Evolutionary conservation across 2,329 filamentous ascomycete species (phyloP).

Genomic region (Tolypocladium amazonense): DNA sequence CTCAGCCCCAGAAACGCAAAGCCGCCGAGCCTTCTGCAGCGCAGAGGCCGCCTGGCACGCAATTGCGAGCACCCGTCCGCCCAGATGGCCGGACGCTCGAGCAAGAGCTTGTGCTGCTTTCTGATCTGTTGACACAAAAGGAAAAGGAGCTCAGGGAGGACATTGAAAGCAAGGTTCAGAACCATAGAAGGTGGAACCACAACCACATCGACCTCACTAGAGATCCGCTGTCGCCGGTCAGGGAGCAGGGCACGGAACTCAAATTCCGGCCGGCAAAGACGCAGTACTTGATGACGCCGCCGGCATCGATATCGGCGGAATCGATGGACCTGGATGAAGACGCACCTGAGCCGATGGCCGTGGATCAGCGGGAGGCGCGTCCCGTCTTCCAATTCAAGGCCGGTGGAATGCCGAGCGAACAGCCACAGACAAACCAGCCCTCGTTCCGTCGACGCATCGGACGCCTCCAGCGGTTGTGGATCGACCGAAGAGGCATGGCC

Average conservation of each 20-base stretch:
- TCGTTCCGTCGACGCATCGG: slow-evolving; percentile 78
- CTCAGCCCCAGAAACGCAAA: slow-evolving; percentile 62
- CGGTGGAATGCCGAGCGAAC: slow-evolving; percentile 24
- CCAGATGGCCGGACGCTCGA: slow-evolving; percentile 63
- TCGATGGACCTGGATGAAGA: slow-evolving; percentile 46
- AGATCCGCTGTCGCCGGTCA: slow-evolving; percentile 70
- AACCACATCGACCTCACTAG: slow-evolving; percentile 82
- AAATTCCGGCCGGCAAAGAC: slow-evolving; percentile 64
- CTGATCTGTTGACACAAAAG: slow-evolving; percentile 70
- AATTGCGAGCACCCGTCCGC: slow-evolving; percentile 59
- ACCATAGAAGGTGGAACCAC: slow-evolving; percentile 86
- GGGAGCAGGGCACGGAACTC: slow-evolving; percentile 49
- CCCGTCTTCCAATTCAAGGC: slow-evolving; percentile 37
- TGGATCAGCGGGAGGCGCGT: slow-evolving; percentile 18
- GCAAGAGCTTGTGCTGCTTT: slow-evolving; percentile 65
- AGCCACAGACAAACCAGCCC: slow-evolving; percentile 35
- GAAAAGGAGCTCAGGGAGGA: slow-evolving; percentile 71
- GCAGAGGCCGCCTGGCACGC: slow-evolving; percentile 51
- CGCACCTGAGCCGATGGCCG: slow-evolving; percentile 30
- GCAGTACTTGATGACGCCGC: slow-evolving; percentile 58
- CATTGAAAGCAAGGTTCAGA: slow-evolving; percentile 77
- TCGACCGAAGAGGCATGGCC: slow-evolving; percentile 66
- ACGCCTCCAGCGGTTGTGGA: slow-evolving; percentile 73
- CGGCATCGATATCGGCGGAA: slow-evolving; percentile 43
- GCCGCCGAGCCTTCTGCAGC: slow-evolving; percentile 46